Evolutionary conservation across 495 filamentous ascomycete genomes (phyloP), one percentile per base, ranked within the genome.

Genomic region (Hapsidospora chrysogenum): DNA sequence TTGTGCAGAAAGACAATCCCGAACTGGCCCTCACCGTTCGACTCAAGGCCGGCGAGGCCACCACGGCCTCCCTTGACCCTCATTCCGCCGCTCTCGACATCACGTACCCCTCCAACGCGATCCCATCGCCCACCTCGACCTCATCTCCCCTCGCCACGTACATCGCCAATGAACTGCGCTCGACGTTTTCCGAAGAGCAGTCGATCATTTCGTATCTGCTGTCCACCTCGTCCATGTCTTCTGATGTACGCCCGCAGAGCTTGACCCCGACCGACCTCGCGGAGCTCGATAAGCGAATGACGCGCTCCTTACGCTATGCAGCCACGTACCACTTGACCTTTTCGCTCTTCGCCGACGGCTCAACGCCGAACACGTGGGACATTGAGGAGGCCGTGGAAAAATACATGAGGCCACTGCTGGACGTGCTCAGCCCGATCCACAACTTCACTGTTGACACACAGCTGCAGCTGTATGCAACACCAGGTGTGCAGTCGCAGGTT

Each of bases 381-480:
- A 85, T 96, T 32, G 80, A 92, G 44, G 58, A 66, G 27, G 85
- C 86, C 4, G 69, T 96, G 23, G 65, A 76, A 10, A 70, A 84
- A 46, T 84, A 92, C 53, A 67, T 97, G 48, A 61, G 72, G 13
- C 87, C 89, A 1, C 65, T 96, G 29, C 64, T 96, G 0, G 65
- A 81, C 25, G 70, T 78, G 19, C 67, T 95, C 17, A 68, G 73
- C 2, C 64, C 74, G 11, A 87, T 96, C 43, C 86, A 82, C 63
- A 87, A 92, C 50, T 96, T 97, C 53, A 95, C 89, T 15, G 75
- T 97, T 25, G 89, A 96, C 51, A 92, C 85, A 1, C 89, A 97
- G 53, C 79, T 96, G 9, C 89, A 97, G 58, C 66, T 94, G 1
- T 93, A 93, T 51, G 89, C 89, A 2, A 62, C 66, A 0, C 85